Evolutionary conservation across 1,284 basidiomycete species (phyloP), one percentile per base, ranked within the genome.

Genomic region (Meripilus lineatus): DNA sequence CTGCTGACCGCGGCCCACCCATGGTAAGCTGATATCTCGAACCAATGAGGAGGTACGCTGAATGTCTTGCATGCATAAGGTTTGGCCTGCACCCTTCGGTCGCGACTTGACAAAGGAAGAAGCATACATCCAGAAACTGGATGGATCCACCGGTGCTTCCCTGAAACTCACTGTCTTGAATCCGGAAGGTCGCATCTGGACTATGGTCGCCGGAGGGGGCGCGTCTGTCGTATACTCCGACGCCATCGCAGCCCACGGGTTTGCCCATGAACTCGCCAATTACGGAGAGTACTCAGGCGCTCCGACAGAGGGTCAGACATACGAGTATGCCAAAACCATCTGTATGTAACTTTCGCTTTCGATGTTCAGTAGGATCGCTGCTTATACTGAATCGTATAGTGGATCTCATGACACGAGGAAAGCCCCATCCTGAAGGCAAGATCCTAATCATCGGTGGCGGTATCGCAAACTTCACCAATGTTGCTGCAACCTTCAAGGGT

Each of bases 221-320:
- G 77, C 75, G 13, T 70, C 68, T 34, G 90, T 93, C 58, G 89
- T 93, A 44, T 92, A 92, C 67, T 93, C 89, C 14, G 94, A 97
- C 60, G 94, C 93, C 53, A 98, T 98, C 55, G 93, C 93, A 47
- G 94, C 94, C 18, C 92, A 94, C 63, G 95, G 95, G 40, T 99
- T 85, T 62, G 93, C 96, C 32, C 79, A 95, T 65, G 96, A 99
- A 69, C 87, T 99, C 50, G 95, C 96, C 67, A 99, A 99, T 78
- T 99, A 99, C 64, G 96, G 95, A 60, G 96, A 99, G 71, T 99
- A 99, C 79, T 95, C 92, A 55, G 96, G 96, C 66, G 96, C 96
- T 10, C 96, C 96, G 37, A 93, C 93, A 15, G 93, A 98, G 70
- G 92, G 91, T 42, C 95, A 99, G 74, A 99, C 95, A 2, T 99